Evolutionary conservation across 1,284 basidiomycete species (phyloP), one percentile per base, ranked within the genome.

Genomic region (Ganoderma lucidum): DNA sequence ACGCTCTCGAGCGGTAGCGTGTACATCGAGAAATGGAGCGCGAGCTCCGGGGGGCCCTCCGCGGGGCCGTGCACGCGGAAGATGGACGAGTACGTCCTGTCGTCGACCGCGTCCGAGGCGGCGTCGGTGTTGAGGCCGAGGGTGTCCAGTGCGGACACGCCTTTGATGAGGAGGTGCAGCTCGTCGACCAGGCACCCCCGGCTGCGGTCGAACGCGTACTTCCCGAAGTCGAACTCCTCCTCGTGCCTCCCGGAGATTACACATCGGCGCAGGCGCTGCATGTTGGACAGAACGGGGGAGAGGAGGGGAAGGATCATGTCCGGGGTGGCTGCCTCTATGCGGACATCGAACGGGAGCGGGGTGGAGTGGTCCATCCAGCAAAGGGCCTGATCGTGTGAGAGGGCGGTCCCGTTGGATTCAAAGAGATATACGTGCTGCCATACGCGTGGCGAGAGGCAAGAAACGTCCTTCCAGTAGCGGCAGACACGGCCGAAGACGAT

Each of bases 221-320:
- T 66, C 19, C 66, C 64, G 37, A 76, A 71, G 45, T 73, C 72
- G 45, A 74, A 70, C 55, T 71, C 67, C 53, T 80, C 78, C 28
- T 74, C 58, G 28, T 73, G 72, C 48, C 74, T 70, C 6, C 79
- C 78, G 6, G 79, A 79, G 62, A 90, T 79, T 9, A 73, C 80
- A 71, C 88, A 87, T 1, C 82, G 80, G 55, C 84, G 81, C 88
- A 90, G 90, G 53, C 90, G 85, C 66, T 81, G 75, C 51, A 91
- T 75, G 42, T 83, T 79, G 14, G 84, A 81, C 1, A 93, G 79
- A 53, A 91, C 81, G 10, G 88, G 89, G 0, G 89, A 89, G 39
- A 93, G 80, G 69, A 93, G 82, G 12, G 90, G 85, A 3, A 93
- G 82, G 45, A 92, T 81, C 67, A 80, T 81, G 71, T 91, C 86